phyloP scores from a whole-genome alignment of 306 rosid species.

The Ormosia emarginata region DNA sequence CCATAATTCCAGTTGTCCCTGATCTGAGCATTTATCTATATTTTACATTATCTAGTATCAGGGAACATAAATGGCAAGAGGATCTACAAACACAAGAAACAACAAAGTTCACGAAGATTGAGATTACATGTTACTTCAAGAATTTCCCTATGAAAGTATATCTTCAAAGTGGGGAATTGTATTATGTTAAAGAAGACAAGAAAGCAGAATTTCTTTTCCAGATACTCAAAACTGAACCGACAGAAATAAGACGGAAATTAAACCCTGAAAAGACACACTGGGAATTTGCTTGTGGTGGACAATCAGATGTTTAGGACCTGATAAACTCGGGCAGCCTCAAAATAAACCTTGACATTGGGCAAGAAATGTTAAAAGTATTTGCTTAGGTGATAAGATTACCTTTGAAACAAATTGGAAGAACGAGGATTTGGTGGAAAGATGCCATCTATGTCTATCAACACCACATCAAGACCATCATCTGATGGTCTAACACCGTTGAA shows the following conservation, averaged over 20 bases:
- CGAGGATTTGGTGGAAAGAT: conserved; percentile 36
- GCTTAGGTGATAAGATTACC: conserved; percentile 36
- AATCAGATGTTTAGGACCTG: background rate
- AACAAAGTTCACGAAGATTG: conserved; percentile 10
- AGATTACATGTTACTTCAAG: background rate
- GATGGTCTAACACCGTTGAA: conserved; percentile 35
- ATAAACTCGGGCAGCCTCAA: background rate
- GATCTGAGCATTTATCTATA: background rate
- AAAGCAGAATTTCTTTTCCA: background rate
- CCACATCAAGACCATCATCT: conserved; percentile 51
- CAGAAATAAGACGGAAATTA: background rate
- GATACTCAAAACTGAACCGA: background rate
- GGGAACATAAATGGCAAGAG: background rate
- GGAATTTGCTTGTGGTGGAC: background rate
- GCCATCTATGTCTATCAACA: conserved; percentile 75
- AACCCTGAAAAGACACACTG: background rate
- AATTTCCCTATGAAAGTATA: background rate
- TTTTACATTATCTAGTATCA: background rate
- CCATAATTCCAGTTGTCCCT: conserved; percentile 1
- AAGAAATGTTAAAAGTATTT: background rate
- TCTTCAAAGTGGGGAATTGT: background rate
- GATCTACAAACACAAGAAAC: background rate
- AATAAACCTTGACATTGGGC: background rate
- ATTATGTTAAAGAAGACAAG: background rate
- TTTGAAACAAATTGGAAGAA: conserved; percentile 17